These are phyloP conservation scores for Aureobasidium sp. DNA, from an alignment of 2,329 filamentous ascomycete genomes.

Conservation along the genomic window DNA sequence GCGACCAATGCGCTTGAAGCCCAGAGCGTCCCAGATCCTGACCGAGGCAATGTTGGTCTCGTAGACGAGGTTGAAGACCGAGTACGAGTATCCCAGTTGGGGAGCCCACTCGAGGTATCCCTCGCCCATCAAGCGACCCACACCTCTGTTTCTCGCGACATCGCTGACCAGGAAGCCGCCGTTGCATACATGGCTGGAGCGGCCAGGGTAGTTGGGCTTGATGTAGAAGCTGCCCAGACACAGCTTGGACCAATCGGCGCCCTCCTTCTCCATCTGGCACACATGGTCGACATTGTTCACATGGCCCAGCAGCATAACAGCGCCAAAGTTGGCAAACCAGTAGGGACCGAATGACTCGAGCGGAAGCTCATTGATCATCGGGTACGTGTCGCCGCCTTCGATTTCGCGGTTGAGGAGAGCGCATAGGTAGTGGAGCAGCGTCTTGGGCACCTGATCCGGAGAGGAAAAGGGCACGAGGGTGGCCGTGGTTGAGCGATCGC, in stretches of 20 bases:
- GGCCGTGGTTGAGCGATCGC: slow-evolving; percentile 76
- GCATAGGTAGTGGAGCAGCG: slow-evolving; percentile 68
- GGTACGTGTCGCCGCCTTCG: slow-evolving; percentile 85
- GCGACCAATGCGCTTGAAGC: slow-evolving; percentile 85
- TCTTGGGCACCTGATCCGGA: slow-evolving; percentile 66
- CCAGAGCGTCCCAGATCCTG: slow-evolving; percentile 84
- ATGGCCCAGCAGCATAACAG: slow-evolving; percentile 77
- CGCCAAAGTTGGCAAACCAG: slow-evolving; percentile 88
- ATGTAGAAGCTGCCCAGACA: slow-evolving; percentile 90
- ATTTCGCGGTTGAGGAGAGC: slow-evolving; percentile 86
- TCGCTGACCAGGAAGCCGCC: slow-evolving; percentile 46
- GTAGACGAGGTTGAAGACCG: slow-evolving; percentile 90
- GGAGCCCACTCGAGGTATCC: slow-evolving; percentile 47
- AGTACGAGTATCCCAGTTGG: slow-evolving; percentile 74
- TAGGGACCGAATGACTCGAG: slow-evolving; percentile 71
- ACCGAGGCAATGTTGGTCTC: slow-evolving; percentile 88
- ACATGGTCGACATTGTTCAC: slow-evolving; percentile 55
- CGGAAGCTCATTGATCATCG: slow-evolving; percentile 71
- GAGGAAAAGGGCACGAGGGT: slow-evolving; percentile 78
- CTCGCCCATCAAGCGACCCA: slow-evolving; percentile 47
- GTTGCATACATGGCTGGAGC: slow-evolving; percentile 83
- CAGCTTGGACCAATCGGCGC: slow-evolving; percentile 66
- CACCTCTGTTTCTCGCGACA: slow-evolving; percentile 41
- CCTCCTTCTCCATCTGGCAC: slow-evolving; percentile 37
- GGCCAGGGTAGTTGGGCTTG: slow-evolving; percentile 87